Conservation (phyloP, 441 rosid genomes). For the Euphorbia celastroides region DNA sequence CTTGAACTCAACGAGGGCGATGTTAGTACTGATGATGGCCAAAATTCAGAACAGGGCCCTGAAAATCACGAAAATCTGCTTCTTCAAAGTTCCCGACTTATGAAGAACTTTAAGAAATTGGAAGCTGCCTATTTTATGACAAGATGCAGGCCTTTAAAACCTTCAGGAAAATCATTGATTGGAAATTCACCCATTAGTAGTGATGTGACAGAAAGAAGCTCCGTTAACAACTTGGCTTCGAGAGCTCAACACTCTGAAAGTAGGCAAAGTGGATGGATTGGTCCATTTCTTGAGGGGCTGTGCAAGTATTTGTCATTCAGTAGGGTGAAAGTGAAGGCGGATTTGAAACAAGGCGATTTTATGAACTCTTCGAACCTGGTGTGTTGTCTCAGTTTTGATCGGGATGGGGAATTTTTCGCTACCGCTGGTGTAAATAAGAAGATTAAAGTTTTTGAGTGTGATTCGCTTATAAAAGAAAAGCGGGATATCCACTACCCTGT, state of each 20-base stretch:
- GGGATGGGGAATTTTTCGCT: conserved; percentile 86
- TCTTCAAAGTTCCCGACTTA: conserved; percentile 60
- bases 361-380: conserved; percentile 87
- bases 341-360: conserved; percentile 87
- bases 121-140: conserved; percentile 85
- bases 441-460: conserved; percentile 88
- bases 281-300: conserved; percentile 89
- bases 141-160: conserved; percentile 56
- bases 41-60: conserved; percentile 28
- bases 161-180: conserved; percentile 37
- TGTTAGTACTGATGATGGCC: conserved; percentile 39
- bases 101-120: conserved; percentile 86
- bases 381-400: conserved; percentile 88
- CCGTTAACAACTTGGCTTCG: conserved; percentile 52
- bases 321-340: conserved; percentile 77
- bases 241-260: conserved; percentile 39
- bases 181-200: conserved; percentile 57
- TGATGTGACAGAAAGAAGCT: conserved; percentile 78
- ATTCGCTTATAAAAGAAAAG: conserved; percentile 51
- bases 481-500: conserved; percentile 91
- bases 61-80: conserved; percentile 52
- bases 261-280: conserved; percentile 72
- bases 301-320: conserved; percentile 87
- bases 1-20: conserved; percentile 38
- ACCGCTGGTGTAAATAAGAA: conserved; percentile 93